These are phyloP conservation scores for Gigaspora rosea DNA, from an alignment of 192 early-diverging fungal species.

Conservation along the genomic window DNA sequence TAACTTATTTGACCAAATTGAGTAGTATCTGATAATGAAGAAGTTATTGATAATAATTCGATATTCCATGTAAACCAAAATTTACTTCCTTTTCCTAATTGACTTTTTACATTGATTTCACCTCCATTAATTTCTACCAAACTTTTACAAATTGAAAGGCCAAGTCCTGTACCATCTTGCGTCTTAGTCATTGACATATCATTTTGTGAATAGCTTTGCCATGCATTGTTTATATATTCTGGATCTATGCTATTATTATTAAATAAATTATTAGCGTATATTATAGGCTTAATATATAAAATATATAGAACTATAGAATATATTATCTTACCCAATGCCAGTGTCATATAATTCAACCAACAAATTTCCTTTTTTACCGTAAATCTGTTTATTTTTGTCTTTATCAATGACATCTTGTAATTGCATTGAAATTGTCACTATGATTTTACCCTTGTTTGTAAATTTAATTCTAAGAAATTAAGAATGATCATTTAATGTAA, in stretches of 20 bases:
- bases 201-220: slow-evolving; percentile 72
- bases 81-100: too few relatives aligned
- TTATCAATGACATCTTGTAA: not conserved
- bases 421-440: not conserved
- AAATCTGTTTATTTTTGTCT: not conserved
- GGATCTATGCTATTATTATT: slow-evolving; percentile 50
- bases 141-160: too few relatives aligned
- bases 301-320: not conserved
- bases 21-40: too few relatives aligned
- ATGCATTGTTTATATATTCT: slow-evolving; percentile 63
- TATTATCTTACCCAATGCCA: slow-evolving; percentile 59
- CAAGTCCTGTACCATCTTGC: slow-evolving; percentile 59
- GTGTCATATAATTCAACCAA: slow-evolving; percentile 67
- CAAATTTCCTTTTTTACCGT: slow-evolving; percentile 40
- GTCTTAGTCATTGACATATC: slow-evolving; percentile 67
- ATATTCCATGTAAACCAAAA: too few relatives aligned
- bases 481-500: too few relatives aligned
- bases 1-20: too few relatives aligned
- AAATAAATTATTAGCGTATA: not conserved
- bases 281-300: too few relatives aligned
- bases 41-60: too few relatives aligned
- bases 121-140: too few relatives aligned
- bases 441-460: too few relatives aligned
- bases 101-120: too few relatives aligned
- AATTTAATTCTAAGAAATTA: too few relatives aligned